Conservation (phyloP, 2,329 filamentous ascomycete species). For the Cladophialophora carrionii region DNA sequence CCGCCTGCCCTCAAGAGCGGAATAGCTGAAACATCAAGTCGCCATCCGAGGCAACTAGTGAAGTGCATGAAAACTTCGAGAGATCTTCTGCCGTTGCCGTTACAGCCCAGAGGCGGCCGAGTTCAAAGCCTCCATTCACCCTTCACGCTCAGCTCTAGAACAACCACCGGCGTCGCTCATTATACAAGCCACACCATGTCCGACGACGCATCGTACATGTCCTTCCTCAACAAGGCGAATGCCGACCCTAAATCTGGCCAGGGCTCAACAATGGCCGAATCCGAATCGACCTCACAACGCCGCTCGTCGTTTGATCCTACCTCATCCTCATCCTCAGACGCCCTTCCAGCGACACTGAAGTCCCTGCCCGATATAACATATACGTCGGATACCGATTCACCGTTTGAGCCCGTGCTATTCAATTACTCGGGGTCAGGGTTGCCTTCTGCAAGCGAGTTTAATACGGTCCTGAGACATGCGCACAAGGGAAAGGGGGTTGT, state of each 20-base stretch:
- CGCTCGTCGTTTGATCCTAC: conserved; percentile 31
- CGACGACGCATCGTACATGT: conserved; percentile 78
- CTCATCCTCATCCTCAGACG: conserved; percentile 33
- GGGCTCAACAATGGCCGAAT: conserved; percentile 34
- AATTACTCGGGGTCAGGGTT: conserved; percentile 56
- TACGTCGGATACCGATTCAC: conserved; percentile 78
- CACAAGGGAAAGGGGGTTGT: conserved; percentile 37
- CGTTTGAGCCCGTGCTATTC: conserved; percentile 76
- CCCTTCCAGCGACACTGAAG: conserved; percentile 50
- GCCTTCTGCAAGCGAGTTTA: conserved; percentile 65
- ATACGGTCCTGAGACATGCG: conserved; percentile 60
- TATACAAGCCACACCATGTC: conserved; percentile 44
- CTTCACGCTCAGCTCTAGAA: neutral
- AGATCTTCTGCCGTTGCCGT: neutral
- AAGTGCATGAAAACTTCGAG: neutral
- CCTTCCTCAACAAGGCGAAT: conserved; percentile 87
- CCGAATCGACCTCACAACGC: conserved; percentile 32
- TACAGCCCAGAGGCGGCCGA: neutral
- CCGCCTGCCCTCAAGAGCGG: neutral
- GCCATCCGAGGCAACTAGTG: neutral
- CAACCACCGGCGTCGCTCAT: neutral
- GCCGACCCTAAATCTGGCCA: conserved; percentile 56
- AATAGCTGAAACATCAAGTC: neutral
- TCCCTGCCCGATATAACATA: conserved; percentile 63
- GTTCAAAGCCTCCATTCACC: neutral